Percentiles rank a stretch among this genome's conserved stretches.
Conservation (phyloP, 1,284 basidiomycete species). For the Cerrena zonata region DNA sequence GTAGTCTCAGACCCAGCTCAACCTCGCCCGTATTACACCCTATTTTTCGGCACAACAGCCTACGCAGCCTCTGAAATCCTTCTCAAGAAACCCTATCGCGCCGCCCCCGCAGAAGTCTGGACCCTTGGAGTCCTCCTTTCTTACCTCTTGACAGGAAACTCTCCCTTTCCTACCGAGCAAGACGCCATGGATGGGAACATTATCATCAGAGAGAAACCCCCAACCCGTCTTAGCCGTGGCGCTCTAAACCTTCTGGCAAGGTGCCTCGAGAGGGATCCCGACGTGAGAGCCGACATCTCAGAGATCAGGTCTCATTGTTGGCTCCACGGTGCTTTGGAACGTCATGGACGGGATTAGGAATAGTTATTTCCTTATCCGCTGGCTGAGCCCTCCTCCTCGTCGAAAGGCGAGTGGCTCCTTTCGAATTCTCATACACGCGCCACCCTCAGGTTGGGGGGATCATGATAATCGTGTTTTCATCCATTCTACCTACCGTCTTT, state of each 20-base stretch:
- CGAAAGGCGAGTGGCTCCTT: no score
- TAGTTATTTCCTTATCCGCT: no score
- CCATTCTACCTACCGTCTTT: neutral
- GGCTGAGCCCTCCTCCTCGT: neutral
- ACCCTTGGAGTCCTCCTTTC: constrained; percentile 85
- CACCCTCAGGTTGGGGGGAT: no score
- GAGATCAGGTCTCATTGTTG: constrained; percentile 76
- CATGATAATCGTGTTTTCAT: no score
- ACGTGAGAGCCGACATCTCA: constrained; percentile 59
- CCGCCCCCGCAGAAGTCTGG: constrained; percentile 85
- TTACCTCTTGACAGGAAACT: constrained; percentile 80
- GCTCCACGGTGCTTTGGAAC: constrained; percentile 41
- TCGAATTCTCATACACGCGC: no score
- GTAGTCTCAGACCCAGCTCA: constrained; percentile 66
- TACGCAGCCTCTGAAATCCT: constrained; percentile 82
- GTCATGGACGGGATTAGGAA: constrained; percentile 10
- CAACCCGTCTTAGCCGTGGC: constrained; percentile 17
- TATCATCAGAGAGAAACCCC: constrained; percentile 23
- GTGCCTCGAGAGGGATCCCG: constrained; percentile 73
- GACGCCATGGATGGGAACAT: constrained; percentile 54
- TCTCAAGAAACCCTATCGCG: constrained; percentile 65
- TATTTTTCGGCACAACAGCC: constrained; percentile 78
- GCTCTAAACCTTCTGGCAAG: constrained; percentile 49
- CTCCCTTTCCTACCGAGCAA: constrained; percentile 72
- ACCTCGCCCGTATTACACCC: constrained; percentile 63